Evolutionary conservation across 331 rosid species (phyloP).

Genomic region (Acacia concinna): DNA sequence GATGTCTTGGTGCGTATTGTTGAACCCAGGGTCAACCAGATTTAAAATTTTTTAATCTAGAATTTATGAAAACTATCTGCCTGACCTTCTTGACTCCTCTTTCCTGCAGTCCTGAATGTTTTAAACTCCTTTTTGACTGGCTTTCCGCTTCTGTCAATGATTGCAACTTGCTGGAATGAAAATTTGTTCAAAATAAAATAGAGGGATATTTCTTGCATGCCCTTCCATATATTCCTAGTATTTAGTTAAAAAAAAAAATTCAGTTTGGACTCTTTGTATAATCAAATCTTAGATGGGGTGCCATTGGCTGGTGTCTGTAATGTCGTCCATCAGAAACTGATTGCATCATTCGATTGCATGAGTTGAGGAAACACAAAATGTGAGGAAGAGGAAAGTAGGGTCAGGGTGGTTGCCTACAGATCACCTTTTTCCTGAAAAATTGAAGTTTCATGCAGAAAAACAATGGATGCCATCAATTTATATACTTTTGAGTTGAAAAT

Average conservation of each 20-base stretch:
- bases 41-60: conserved; percentile 5
- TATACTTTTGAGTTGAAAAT: background rate
- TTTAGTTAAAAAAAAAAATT: background rate
- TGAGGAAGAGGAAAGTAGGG: conserved; percentile 11
- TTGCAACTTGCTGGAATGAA: conserved; percentile 2
- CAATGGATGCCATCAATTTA: conserved; percentile 2
- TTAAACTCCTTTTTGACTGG: conserved; percentile 13
- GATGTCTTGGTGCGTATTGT: conserved; percentile 86
- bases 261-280: conserved; percentile 4
- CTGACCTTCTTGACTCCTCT: conserved; percentile 19
- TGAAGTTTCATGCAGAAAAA: conserved; percentile 11
- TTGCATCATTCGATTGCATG: background rate
- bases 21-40: conserved; percentile 24
- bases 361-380: background rate
- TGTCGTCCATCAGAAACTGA: conserved; percentile 27
- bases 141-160: conserved; percentile 22
- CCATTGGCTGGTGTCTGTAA: conserved; percentile 11
- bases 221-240: conserved; percentile 11
- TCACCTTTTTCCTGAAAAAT: conserved; percentile 25
- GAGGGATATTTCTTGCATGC: conserved; percentile 19
- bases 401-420: background rate
- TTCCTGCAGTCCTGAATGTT: background rate
- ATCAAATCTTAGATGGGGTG: conserved; percentile 22
- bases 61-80: background rate
- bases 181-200: background rate